Conservation (phyloP, 495 filamentous ascomycete species). For the Trichocladium antarcticum region DNA sequence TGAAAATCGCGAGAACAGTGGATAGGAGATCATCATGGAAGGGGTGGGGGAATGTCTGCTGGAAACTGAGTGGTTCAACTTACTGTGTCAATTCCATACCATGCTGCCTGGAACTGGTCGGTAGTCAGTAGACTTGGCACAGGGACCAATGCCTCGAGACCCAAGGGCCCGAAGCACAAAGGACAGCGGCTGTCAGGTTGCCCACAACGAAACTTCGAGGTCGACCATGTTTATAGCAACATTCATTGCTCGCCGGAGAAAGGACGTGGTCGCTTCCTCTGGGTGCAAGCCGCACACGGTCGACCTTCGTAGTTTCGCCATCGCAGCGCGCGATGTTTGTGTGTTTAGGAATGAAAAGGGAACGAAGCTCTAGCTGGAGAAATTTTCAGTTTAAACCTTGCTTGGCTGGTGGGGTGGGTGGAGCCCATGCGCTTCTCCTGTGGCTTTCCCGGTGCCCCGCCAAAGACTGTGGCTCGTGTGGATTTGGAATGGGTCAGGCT, state of each 20-base stretch:
- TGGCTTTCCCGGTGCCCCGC: neutral
- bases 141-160: too few species aligned
- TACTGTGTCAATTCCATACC: too few species aligned
- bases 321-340: neutral
- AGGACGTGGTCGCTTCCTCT: neutral
- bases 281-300: neutral
- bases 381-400: slow-evolving; percentile 12
- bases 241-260: neutral
- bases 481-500: too few species aligned
- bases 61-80: neutral
- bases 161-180: too few species aligned
- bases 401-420: neutral
- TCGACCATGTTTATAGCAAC: neutral
- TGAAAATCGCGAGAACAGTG: slow-evolving; percentile 61
- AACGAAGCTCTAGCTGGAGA: neutral
- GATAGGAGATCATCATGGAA: slow-evolving; percentile 45
- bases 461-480: neutral
- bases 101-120: neutral
- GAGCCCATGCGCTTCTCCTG: neutral
- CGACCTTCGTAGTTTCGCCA: neutral
- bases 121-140: neutral
- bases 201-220: neutral
- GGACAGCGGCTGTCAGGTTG: neutral
- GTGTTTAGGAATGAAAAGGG: neutral
- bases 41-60: neutral